Percentiles rank a stretch among this genome's conserved stretches.
These are phyloP conservation scores for Flammula alnicola DNA, from an alignment of 1,284 basidiomycete genomes.

Conservation along the genomic window DNA sequence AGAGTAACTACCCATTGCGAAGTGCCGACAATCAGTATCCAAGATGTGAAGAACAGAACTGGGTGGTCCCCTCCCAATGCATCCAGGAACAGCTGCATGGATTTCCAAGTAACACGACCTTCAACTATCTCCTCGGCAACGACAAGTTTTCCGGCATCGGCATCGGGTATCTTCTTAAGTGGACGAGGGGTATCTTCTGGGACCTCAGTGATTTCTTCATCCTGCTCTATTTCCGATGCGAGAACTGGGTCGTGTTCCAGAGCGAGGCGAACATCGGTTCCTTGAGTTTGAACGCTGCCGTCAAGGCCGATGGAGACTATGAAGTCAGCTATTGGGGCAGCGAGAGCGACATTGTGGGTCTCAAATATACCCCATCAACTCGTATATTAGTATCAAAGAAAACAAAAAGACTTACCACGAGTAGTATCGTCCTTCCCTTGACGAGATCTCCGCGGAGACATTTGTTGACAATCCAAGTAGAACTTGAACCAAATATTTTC, in stretches of 20 bases:
- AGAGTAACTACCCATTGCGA: constrained; percentile 31
- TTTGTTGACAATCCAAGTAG: constrained; percentile 78
- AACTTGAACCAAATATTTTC: constrained; percentile 46
- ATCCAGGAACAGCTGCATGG: constrained; percentile 32
- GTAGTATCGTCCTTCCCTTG: constrained; percentile 68
- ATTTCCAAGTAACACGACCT: constrained; percentile 46
- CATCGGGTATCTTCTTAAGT: constrained; percentile 31
- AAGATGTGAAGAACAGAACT: constrained; percentile 34
- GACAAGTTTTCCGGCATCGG: constrained; percentile 48
- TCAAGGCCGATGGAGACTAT: constrained; percentile 62
- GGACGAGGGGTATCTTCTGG: constrained; percentile 21
- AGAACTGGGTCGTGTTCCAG: constrained; percentile 44
- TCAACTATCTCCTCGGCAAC: constrained; percentile 58
- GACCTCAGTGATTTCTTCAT: constrained; percentile 43
- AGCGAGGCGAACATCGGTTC: constrained; percentile 44
- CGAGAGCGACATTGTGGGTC: constrained; percentile 77
- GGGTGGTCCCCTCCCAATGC: constrained; percentile 34
- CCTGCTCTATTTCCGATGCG: constrained; percentile 43
- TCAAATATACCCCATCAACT: constrained; percentile 24
- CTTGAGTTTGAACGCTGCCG: constrained; percentile 54
- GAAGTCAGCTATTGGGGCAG: constrained; percentile 63
- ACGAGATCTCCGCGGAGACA: constrained; percentile 75
- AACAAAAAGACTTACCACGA: constrained; percentile 59
- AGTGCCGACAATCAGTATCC: constrained; percentile 28
- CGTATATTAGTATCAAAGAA: not conserved